Base-by-base conservation (phyloP, 768 basidiomycete species). In the Pholiota conissans region DNA sequence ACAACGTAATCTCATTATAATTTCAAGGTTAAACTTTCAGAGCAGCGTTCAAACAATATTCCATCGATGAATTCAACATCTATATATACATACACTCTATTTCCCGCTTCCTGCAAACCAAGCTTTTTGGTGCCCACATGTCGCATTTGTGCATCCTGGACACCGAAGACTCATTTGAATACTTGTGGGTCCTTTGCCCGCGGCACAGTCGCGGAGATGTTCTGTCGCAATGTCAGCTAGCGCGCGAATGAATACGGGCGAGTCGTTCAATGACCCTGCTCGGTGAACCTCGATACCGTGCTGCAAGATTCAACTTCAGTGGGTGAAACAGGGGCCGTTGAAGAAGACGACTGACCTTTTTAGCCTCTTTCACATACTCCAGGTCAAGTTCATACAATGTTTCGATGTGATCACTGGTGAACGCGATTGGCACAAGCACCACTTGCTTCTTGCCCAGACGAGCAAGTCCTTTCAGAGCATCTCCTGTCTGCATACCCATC, bases 331-430 rank as follows among this genome's bases (percentile, higher is more conserved):
- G 46, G 55, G 54, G 57, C 27, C 27, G 52, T 14, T 49, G 53
- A 53, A 57, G 37, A 59, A 56, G 39, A 55, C 39, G 54, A 68
- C 84, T 68, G 65, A 95, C 95, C 85, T 96, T 87, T 70, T 82
- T 82, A 8, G 91, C 97, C 74, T 98, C 95, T 73, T 87, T 87
- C 56, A 82, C 82, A 67, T 98, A 97, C 71, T 99, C 97, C 52
- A 95, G 71, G 71, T 99, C 97, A 49, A 98, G 80, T 76, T 99
- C 97, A 66, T 91, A 98, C 49, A 99, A 78, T 22, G 97, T 99
- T 79, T 99, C 97, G 67, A 99, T 98, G 71, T 99, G 97, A 74
- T 99, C 97, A 70, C 90, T 95, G 13, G 97, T 99, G 76, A 99
- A 99, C 24, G 97, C 97, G 60, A 99, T 95, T 0, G 97, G 97